Evolutionary conservation across 2,329 filamentous ascomycete species (phyloP).

Genomic region (Arthrobotrys conoides): DNA sequence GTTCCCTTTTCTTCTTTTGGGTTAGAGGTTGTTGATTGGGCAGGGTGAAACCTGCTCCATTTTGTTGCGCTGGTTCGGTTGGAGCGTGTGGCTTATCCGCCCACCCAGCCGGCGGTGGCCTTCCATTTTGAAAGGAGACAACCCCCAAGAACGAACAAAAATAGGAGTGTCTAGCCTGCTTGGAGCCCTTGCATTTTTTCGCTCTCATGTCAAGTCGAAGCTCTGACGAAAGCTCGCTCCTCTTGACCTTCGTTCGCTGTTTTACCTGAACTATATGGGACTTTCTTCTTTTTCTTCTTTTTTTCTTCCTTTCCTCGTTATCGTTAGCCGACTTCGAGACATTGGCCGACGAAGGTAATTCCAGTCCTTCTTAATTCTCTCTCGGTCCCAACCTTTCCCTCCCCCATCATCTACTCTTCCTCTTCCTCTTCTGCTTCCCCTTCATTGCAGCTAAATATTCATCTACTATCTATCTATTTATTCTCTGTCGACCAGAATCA

Average conservation of each 20-base stretch:
- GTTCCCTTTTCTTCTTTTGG: conserved; percentile 27
- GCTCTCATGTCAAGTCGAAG: conserved; percentile 25
- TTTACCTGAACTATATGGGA: conserved; percentile 41
- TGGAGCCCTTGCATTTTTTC: conserved; percentile 32
- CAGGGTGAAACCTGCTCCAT: conserved; percentile 35
- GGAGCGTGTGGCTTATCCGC: conserved; percentile 57
- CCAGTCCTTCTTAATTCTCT: conserved; percentile 58
- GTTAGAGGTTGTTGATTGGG: conserved; percentile 19
- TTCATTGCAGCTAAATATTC: not conserved
- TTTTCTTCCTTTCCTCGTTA: not conserved
- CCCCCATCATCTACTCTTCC: conserved; percentile 63
- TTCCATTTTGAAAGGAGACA: conserved; percentile 65
- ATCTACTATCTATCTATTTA: conserved; percentile 68
- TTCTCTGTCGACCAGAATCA: not conserved
- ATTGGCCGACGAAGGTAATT: not conserved
- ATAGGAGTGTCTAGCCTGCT: conserved; percentile 49
- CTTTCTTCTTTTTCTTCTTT: conserved; percentile 45
- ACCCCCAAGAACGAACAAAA: conserved; percentile 57
- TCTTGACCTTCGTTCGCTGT: conserved; percentile 30
- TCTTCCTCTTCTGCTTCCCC: no score
- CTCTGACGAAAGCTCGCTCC: conserved; percentile 46
- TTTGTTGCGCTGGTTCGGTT: conserved; percentile 50
- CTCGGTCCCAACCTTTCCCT: conserved; percentile 61
- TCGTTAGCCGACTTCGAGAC: conserved; percentile 12
- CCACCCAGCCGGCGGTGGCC: conserved; percentile 42